A percentile compares a stretch with the other conserved stretches of the same genome.
These are phyloP conservation scores for Neoarthrinium moseri DNA, from an alignment of 2,329 filamentous ascomycete species.

Conservation along the genomic window DNA sequence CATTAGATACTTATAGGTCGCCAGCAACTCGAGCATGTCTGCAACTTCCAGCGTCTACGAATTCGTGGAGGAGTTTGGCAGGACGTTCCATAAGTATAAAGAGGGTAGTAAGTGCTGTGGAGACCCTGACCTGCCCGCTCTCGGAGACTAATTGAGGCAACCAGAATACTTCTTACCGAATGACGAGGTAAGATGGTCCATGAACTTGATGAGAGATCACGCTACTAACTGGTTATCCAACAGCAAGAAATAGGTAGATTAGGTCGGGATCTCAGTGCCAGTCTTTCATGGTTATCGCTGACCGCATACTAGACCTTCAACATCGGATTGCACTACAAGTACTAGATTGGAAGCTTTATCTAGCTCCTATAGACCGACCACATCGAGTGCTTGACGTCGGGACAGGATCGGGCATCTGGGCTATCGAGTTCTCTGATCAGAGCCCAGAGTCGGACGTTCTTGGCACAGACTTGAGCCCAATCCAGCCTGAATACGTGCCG, in stretches of 20 bases:
- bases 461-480: slow-evolving; percentile 47
- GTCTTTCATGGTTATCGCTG: not conserved
- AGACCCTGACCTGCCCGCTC: too few species aligned
- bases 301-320: slow-evolving; percentile 31
- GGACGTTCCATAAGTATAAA: slow-evolving; percentile 24
- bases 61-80: slow-evolving; percentile 21
- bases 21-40: slow-evolving; percentile 19
- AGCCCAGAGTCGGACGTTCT: slow-evolving; percentile 37
- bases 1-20: too few species aligned
- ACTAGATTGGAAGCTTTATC: slow-evolving; percentile 40
- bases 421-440: slow-evolving; percentile 45
- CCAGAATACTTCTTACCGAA: slow-evolving; percentile 19
- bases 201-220: not conserved
- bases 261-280: slow-evolving; percentile 12
- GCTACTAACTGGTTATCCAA: not conserved
- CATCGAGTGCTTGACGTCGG: slow-evolving; percentile 47
- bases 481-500: slow-evolving; percentile 48
- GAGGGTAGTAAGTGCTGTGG: slow-evolving; percentile 24
- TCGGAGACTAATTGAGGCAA: not conserved
- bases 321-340: slow-evolving; percentile 33
- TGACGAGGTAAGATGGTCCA: slow-evolving; percentile 12
- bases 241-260: slow-evolving; percentile 21
- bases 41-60: slow-evolving; percentile 21
- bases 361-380: slow-evolving; percentile 40
- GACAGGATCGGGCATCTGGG: slow-evolving; percentile 52